Evolutionary conservation across 1,284 basidiomycete genomes (phyloP).

Genomic region (Albatrellus sp.): DNA sequence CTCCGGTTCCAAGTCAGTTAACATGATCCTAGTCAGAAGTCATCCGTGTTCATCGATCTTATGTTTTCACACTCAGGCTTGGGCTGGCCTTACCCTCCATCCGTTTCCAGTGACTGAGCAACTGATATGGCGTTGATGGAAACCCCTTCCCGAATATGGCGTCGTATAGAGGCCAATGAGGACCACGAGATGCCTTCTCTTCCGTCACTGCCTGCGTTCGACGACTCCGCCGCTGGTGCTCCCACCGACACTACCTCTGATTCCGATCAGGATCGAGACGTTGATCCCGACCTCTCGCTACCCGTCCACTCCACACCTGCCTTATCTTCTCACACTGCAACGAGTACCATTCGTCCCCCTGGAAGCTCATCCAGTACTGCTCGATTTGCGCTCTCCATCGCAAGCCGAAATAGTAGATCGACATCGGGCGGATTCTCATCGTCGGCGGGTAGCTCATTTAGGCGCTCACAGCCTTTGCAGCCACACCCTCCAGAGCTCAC

Average conservation of each 20-base stretch:
- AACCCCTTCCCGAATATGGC: slow-evolving; percentile 70
- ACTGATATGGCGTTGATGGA: slow-evolving; percentile 31
- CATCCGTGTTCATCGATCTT: too few species aligned
- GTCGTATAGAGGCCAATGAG: slow-evolving; percentile 60
- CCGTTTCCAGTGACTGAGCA: background rate
- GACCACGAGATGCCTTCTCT: slow-evolving; percentile 65
- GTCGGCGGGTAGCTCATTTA: slow-evolving; percentile 11
- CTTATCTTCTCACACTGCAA: slow-evolving; percentile 28
- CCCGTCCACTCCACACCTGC: slow-evolving; percentile 60
- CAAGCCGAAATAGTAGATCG: slow-evolving; percentile 20
- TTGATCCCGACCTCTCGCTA: slow-evolving; percentile 13
- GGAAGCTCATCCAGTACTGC: slow-evolving; percentile 49
- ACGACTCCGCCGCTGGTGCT: slow-evolving; percentile 34
- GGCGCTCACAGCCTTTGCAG: slow-evolving; percentile 8
- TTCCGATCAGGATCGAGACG: slow-evolving; percentile 15
- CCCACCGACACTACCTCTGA: slow-evolving; percentile 12
- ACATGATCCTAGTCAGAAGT: too few species aligned
- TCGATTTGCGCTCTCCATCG: slow-evolving; percentile 63
- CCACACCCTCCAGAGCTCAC: slow-evolving; percentile 6
- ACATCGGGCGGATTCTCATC: slow-evolving; percentile 19
- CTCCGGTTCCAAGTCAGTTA: too few species aligned
- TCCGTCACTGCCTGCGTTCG: slow-evolving; percentile 57
- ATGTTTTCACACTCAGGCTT: background rate
- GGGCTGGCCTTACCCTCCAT: too few species aligned
- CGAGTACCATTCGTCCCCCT: slow-evolving; percentile 33